Percentiles rank a stretch among this genome's conserved stretches.
These are phyloP conservation scores for Hygrophoropsis aurantiaca DNA, from an alignment of 768 basidiomycete species.

Conservation along the genomic window DNA sequence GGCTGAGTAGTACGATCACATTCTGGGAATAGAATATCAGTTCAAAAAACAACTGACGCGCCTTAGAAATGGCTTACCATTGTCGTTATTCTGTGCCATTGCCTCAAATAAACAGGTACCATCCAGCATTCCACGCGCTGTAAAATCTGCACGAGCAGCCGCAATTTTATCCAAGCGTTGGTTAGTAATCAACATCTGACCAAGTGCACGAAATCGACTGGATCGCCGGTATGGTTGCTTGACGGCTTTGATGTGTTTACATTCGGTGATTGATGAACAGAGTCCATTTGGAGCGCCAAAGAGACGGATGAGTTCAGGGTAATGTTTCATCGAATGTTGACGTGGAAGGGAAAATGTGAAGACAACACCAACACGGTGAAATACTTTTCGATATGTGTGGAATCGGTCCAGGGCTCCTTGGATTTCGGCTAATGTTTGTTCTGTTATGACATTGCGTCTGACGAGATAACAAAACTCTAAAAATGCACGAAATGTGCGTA, in stretches of 20 bases:
- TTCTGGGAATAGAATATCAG: too few species aligned
- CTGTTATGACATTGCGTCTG: neutral
- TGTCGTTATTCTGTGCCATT: too few species aligned
- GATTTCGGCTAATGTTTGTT: conserved; percentile 7
- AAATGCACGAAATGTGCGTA: conserved; percentile 21
- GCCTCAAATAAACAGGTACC: too few species aligned
- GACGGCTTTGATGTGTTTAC: conserved; percentile 19
- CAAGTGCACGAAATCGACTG: conserved; percentile 28
- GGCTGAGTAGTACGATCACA: too few species aligned
- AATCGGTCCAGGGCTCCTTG: conserved; percentile 6
- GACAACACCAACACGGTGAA: conserved; percentile 7
- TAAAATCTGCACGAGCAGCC: conserved; percentile 10
- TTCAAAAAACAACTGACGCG: too few species aligned
- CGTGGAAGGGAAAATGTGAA: conserved; percentile 18
- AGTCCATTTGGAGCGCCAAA: conserved; percentile 23
- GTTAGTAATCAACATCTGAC: conserved; percentile 32
- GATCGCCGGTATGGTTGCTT: conserved; percentile 32
- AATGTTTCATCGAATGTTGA: conserved; percentile 27
- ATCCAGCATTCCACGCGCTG: conserved; percentile 1
- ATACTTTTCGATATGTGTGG: conserved; percentile 13
- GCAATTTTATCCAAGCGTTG: conserved; percentile 25
- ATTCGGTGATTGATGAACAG: conserved; percentile 21
- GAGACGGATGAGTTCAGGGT: conserved; percentile 12
- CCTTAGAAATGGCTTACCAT: too few species aligned
- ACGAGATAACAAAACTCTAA: conserved; percentile 30